phyloP scores from a whole-genome alignment of 345 rosid genomes.

The Eucalyptus polyanthemos region DNA sequence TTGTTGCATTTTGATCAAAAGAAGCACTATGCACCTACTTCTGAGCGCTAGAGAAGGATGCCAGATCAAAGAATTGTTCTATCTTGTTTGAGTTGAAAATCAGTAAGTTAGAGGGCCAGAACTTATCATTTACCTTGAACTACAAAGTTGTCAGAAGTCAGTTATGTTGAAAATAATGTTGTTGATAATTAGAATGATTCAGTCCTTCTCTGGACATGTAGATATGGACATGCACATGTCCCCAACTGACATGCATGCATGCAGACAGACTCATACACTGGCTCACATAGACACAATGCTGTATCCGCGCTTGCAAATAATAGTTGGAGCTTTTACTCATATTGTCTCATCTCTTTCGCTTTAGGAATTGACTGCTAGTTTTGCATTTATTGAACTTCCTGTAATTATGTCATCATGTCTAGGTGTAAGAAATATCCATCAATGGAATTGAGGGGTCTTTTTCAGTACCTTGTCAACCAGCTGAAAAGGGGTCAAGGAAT shows the following conservation, averaged over 20 bases:
- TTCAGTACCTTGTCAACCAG: conserved; percentile 97
- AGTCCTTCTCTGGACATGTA: neutral
- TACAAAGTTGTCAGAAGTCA: neutral
- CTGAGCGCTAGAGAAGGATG: neutral
- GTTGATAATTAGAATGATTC: neutral
- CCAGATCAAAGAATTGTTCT: neutral
- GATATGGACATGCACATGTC: neutral
- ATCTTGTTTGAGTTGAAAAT: neutral
- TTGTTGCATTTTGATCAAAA: neutral
- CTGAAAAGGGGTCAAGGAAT: conserved; percentile 92
- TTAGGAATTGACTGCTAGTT: neutral
- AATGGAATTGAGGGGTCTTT: conserved; percentile 96
- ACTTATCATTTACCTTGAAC: neutral
- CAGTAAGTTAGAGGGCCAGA: neutral
- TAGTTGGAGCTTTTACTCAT: neutral
- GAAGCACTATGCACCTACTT: neutral
- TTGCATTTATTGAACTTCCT: neutral
- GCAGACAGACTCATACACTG: neutral
- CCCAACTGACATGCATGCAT: neutral
- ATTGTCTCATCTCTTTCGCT: neutral
- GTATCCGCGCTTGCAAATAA: neutral
- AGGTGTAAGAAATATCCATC: conserved; percentile 99
- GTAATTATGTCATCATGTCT: neutral
- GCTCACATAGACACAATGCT: neutral
- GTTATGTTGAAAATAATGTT: neutral